Evolutionary conservation across 768 basidiomycete species (phyloP).

Genomic region (Boletus insuetus): DNA sequence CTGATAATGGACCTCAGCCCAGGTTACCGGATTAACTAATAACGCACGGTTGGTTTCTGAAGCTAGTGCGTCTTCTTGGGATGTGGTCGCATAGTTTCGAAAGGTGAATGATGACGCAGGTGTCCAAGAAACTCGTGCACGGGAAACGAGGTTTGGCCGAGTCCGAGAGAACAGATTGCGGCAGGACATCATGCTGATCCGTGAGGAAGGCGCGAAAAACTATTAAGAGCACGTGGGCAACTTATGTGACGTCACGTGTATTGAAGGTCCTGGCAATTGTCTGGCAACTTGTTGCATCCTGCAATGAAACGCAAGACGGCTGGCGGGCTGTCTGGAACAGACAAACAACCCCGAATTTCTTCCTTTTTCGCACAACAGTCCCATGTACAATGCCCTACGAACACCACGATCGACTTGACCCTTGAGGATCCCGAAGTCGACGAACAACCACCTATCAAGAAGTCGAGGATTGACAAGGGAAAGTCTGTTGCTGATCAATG

Average conservation of each 20-base stretch:
- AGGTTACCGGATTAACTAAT: neutral
- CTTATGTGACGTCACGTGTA: constrained; percentile 24
- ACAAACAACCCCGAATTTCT: constrained; percentile 40
- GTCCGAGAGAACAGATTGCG: constrained; percentile 5
- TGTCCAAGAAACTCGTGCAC: neutral
- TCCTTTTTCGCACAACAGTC: constrained; percentile 36
- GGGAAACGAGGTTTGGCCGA: constrained; percentile 1
- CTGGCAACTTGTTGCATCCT: too few species aligned
- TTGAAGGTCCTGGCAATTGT: too few species aligned
- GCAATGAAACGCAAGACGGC: constrained; percentile 21
- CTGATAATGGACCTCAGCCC: constrained; percentile 39
- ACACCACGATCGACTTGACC: constrained; percentile 54
- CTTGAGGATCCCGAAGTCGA: constrained; percentile 34
- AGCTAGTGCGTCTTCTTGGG: constrained; percentile 42
- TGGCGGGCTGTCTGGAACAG: neutral
- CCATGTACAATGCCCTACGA: constrained; percentile 15
- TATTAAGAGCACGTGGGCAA: constrained; percentile 23
- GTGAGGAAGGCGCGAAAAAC: constrained; percentile 1
- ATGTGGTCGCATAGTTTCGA: constrained; percentile 14
- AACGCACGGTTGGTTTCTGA: constrained; percentile 66
- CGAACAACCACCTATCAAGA: constrained; percentile 29
- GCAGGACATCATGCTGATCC: constrained; percentile 1
- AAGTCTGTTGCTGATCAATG: constrained; percentile 37
- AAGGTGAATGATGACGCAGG: neutral
- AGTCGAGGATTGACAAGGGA: constrained; percentile 22